Base-by-base conservation (phyloP, 129 eudicot species). In the Scalesia atractyloides region DNA sequence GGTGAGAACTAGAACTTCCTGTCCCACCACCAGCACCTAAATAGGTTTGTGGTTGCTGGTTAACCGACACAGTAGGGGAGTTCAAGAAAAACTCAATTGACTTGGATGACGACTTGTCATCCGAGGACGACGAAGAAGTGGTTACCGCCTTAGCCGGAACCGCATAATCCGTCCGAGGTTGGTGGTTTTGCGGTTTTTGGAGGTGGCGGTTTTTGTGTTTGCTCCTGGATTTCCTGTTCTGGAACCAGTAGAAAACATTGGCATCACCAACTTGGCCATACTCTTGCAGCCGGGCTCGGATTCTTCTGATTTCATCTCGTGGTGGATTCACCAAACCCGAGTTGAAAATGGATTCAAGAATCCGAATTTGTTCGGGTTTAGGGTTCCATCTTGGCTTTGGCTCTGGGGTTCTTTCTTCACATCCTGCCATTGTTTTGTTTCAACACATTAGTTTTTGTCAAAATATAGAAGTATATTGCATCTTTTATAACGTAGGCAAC, bases 341-440 rank as follows among this genome's bases (percentile, higher is more conserved):
- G 78, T 93, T 93, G 82, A 93, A 93, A 47, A 89, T 86, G 36
- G 95, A 82, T 78, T 93, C 98, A 5, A 93, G 97, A 61, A 93
- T 93, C 57, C 91, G 90, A 30, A 93, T 93, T 68, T 93, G 98
- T 53, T 89, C 98, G 4, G 98, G 97, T 73, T 87, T 87, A 9
- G 98, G 98, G 79, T 93, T 93, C 98, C 98, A 93, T 61, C 98
- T 84, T 6, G 98, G 97, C 78, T 93, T 93, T 11, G 98, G 98
- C 72, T 93, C 98, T 0, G 95, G 98, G 20, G 79, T 89, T 68
- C 96, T 82, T 70, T 93, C 97, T 16, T 89, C 98, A 73, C 84
- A 72, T 64, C 96, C 96, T 66, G 72, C n/a, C 61, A 76, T 73
- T 36, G 0, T 33, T 49, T 49, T 7, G 58, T 73, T 58, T 50